phyloP scores from a whole-genome alignment of 2,329 filamentous ascomycete genomes.

The Cladosporium sp. region DNA sequence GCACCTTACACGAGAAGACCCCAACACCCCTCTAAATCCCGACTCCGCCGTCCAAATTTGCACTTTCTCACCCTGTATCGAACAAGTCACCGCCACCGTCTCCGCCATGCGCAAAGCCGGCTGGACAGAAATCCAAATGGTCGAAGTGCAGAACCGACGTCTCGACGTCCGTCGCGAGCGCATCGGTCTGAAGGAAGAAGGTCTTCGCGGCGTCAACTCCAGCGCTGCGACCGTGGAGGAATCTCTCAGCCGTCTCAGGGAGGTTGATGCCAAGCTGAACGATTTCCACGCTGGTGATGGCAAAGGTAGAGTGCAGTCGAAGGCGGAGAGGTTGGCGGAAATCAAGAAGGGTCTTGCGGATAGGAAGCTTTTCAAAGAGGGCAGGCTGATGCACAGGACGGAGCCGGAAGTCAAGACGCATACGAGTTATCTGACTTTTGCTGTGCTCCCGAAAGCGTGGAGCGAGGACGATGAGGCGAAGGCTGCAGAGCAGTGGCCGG shows the following conservation, averaged over 20 bases:
- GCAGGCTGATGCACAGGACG: constrained; percentile 73
- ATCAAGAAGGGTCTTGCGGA: constrained; percentile 39
- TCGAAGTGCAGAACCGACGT: constrained; percentile 77
- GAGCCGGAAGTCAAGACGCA: constrained; percentile 93
- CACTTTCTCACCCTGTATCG: constrained; percentile 95
- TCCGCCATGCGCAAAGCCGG: constrained; percentile 75
- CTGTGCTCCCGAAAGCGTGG: constrained; percentile 85
- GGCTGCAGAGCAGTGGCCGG: constrained; percentile 4
- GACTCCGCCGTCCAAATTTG: constrained; percentile 75
- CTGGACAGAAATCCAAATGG: constrained; percentile 92
- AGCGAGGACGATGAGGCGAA: constrained; percentile 65
- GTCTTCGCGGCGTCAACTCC: constrained; percentile 64
- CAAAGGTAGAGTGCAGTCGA: constrained; percentile 29
- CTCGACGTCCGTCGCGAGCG: constrained; percentile 82
- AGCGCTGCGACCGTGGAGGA: constrained; percentile 75
- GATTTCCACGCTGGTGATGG: constrained; percentile 57
- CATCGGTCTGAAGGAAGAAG: constrained; percentile 71
- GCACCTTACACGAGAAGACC: constrained; percentile 62
- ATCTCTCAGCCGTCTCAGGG: constrained; percentile 69
- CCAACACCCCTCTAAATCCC: constrained; percentile 64
- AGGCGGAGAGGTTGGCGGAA: constrained; percentile 34
- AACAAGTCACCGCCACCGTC: constrained; percentile 88
- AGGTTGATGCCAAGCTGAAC: constrained; percentile 69
- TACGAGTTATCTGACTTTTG: constrained; percentile 96
- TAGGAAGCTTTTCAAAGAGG: constrained; percentile 69